Base-by-base conservation (phyloP, 108 stramenopile genomes). In the Stephanodiscus minutulus region DNA sequence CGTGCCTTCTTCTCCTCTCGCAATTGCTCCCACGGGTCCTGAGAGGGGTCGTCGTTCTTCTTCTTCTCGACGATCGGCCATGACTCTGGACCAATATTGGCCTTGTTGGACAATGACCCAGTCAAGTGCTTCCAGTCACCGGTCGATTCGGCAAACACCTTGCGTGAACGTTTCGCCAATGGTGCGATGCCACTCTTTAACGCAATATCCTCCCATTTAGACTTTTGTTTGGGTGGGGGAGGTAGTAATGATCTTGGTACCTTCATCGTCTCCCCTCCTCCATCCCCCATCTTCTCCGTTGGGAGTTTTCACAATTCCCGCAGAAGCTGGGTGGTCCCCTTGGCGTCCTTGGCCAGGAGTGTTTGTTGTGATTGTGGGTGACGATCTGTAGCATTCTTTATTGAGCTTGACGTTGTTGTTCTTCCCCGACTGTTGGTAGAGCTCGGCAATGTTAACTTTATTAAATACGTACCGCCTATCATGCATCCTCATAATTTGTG, bases 61-160 rank as follows among this genome's bases (percentile, higher is more conserved):
- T 86, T 88, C 33, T 92, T 92, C 72, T 93, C 92, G 85, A 96
- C 85, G 25, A 96, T 96, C 35, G 95, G 95, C 91, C 90, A 96
- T 18, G 72, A 70, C 63, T 91, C 87, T n/a, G 84, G 82, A 12
- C 83, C 78, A 37, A 82, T 81, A 54, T 85, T 89, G 18, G 73
- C 68, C 37, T 68, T 68, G 64, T 84, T 91, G 31, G 87, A 85
- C 64, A 86, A 83, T 64, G 90, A 83, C 15, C 95, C 95, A 52
- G 90, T 88, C 31, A 93, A 88, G 70, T 75, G 89, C 79, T 84
- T 89, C 95, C 95, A 96, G 39, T 82, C 61, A 20, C 87, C 87
- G 50, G 89, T 91, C 27, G 90, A 74, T 83, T 96, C 95, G 73
- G 93, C 95, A 73, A 81, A 96, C 44, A 91, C 92, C 82, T 96